A percentile compares a stretch with the other conserved stretches of the same genome.
Evolutionary conservation across 108 stramenopile species (phyloP).

Genomic region (Conticribra guillardii): DNA sequence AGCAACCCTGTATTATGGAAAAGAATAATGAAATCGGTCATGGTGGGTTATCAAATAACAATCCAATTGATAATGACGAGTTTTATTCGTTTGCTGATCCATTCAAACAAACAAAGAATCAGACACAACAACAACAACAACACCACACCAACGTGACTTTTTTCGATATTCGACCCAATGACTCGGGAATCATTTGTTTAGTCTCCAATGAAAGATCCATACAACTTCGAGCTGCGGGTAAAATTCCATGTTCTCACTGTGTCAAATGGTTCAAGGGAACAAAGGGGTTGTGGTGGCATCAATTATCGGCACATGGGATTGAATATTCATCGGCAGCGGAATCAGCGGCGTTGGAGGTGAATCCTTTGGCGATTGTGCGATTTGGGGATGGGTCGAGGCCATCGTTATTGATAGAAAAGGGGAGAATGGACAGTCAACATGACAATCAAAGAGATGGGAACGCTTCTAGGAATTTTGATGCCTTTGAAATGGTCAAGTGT

Average conservation of each 20-base stretch:
- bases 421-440: not conserved
- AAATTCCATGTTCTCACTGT: slow-evolving; percentile 78
- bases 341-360: slow-evolving; percentile 45
- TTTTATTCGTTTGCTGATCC: too few species aligned
- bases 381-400: slow-evolving; percentile 26
- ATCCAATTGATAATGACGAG: too few species aligned
- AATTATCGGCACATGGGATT: slow-evolving; percentile 58
- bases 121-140: not conserved
- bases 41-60: not conserved
- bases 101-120: not conserved
- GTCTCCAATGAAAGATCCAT: slow-evolving; percentile 52
- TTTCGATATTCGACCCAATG: slow-evolving; percentile 58
- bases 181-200: slow-evolving; percentile 73
- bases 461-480: slow-evolving; percentile 9
- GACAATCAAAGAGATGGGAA: not conserved
- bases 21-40: not conserved
- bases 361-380: slow-evolving; percentile 55
- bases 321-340: slow-evolving; percentile 61
- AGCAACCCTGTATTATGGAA: slow-evolving; percentile 10
- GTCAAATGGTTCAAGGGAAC: slow-evolving; percentile 80
- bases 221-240: slow-evolving; percentile 48
- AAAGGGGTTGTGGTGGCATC: slow-evolving; percentile 92
- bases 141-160: slow-evolving; percentile 2
- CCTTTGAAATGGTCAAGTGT: slow-evolving; percentile 45
- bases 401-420: slow-evolving; percentile 5